Base-by-base conservation (phyloP, 2,329 filamentous ascomycete species). In the Hypoxylon sp. region DNA sequence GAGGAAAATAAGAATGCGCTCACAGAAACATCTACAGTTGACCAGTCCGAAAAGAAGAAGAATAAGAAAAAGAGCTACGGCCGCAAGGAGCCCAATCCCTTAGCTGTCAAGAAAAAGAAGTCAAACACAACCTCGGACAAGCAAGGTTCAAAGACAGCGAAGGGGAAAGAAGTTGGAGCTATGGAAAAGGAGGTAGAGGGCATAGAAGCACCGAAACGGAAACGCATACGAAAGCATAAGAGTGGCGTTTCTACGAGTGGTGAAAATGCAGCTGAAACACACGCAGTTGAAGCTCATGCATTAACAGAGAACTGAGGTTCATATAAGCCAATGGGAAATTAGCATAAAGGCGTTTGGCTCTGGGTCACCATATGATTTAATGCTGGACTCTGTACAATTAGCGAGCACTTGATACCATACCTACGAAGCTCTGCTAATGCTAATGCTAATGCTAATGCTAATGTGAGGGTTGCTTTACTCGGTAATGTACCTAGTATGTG, bases 31-130 rank as follows among this genome's bases (percentile, higher is more conserved):
- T 3, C 43, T n/a, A 71, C 66, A 39, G 58, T 46, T 19, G 60
- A 68, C 7, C 70, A 73, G 22, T 41, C 58, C 20, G 72, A 77
- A 62, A 79, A 77, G 72, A 81, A 82, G 72, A 84, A 88, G 75
- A 87, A 86, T 74, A 86, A 84, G 75, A 85, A 84, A 75, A 85
- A 84, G 73, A 74, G 73, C 20, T 85, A 84, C 61, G 90, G 89
- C 1, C 84, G 83, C 3, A 92, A 91, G 74, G 87, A 85, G 19
- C 89, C 89, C 1, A 93, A 93, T 75, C 90, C 90, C 7, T 77
- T 93, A 56, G 85, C 89, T 52, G 82, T 91, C 54, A 90, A 90
- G 80, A 92, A 91, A 79, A 91, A 90, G 80, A 87, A 86, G 74
- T 74, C 77, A 61, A 49, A 68, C 19, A n/a, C 57, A 6, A 54